Evolutionary conservation across 2,329 filamentous ascomycete species (phyloP).

Genomic region (Exophiala dermatitidis): DNA sequence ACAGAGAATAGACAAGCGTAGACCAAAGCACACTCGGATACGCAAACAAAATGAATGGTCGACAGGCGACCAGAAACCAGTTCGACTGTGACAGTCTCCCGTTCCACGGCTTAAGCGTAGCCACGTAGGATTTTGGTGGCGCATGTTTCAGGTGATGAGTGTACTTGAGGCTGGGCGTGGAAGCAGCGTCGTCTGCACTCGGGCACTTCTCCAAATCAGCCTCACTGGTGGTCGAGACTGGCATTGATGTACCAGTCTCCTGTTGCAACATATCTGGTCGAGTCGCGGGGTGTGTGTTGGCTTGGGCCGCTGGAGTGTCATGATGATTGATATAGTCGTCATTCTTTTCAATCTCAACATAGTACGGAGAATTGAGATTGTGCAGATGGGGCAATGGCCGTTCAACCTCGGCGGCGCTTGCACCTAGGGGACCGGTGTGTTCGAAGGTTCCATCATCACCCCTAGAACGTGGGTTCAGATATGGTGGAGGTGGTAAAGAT

Average conservation of each 20-base stretch:
- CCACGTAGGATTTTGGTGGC: conserved; percentile 62
- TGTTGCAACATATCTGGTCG: background rate
- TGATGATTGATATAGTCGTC: conserved; percentile 29
- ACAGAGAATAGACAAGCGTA: conserved; percentile 73
- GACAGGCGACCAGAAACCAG: conserved; percentile 68
- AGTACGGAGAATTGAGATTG: conserved; percentile 35
- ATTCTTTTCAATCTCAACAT: conserved; percentile 26
- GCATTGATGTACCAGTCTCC: background rate
- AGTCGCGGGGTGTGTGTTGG: background rate
- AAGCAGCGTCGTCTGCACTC: background rate
- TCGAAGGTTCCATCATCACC: conserved; percentile 2
- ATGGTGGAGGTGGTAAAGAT: conserved; percentile 8
- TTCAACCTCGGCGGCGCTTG: background rate
- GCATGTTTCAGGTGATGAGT: conserved; percentile 61
- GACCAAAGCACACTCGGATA: conserved; percentile 92
- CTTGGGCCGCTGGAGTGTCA: background rate
- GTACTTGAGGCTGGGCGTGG: conserved; percentile 43
- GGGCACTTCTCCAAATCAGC: conserved; percentile 4
- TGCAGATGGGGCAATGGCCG: conserved; percentile 27
- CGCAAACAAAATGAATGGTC: conserved; percentile 77
- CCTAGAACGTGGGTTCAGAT: background rate
- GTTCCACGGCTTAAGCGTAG: conserved; percentile 69
- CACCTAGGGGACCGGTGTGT: background rate
- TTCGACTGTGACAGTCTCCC: conserved; percentile 70
- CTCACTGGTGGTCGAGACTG: background rate